Evolutionary conservation across 768 basidiomycete genomes (phyloP), one percentile per base, ranked within the genome.

Genomic region (Leccinum broughii): DNA sequence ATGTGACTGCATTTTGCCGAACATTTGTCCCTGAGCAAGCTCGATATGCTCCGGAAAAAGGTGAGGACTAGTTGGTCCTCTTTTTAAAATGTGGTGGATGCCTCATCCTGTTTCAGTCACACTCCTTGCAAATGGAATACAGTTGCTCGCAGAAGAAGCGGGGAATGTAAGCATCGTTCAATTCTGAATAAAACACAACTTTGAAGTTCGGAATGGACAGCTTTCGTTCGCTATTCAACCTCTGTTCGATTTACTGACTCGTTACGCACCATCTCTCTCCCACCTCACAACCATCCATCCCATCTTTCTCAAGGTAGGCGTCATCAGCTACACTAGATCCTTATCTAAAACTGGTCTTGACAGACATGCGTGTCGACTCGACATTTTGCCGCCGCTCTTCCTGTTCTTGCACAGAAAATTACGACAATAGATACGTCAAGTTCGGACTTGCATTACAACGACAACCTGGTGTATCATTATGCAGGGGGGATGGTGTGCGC

Each of bases 391-490:
- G 70, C 78, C 2, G 87, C 90, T 0, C 78, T 89, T 13, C 85
- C 85, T 1, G 67, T 93, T 17, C 83, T 94, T 11, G 53, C 69
- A 11, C 69, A 77, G n/a, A 85, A 89, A 17, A 88, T 93, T 63
- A 84, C 85, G 13, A 78, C 83, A 48, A 81, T 94, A 58, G 86
- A 88, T 70, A 80, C 76, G 2, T 62, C 70, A 0, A 70, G 83
- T n/a, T 84, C 83, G 7, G 89, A 92, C 61, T 76, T 95, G 56
- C 75, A 72, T 34, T 93, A 92, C 75, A 86, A 83, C 63, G 93
- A 95, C 72, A 89, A 89, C 66, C 80, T 96, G 24, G 75, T 83
- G n/a, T 94, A 94, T 70, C 91, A 95, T 77, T 93, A 94, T 71
- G 77, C 84, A 3, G 92, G 88, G 3, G 93, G 92, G 1, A 77